Percentiles rank a stretch among this genome's conserved stretches.
Conservation (phyloP, 495 filamentous ascomycete genomes). For the Hypoxylon intermedium region DNA sequence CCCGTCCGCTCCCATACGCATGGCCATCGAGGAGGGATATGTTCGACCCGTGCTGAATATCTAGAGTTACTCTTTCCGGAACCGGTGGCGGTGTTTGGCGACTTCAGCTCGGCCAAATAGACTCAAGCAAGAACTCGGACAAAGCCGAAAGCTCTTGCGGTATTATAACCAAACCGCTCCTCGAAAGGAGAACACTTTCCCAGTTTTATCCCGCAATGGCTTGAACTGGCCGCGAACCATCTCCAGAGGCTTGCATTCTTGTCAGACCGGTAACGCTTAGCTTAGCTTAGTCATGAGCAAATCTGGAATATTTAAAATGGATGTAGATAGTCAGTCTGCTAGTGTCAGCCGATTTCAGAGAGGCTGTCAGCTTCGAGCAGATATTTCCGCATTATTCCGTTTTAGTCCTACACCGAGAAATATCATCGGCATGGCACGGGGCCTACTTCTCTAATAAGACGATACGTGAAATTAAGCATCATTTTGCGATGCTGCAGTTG, state of each 20-base stretch:
- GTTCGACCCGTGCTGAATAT: background rate
- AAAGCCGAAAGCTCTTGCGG: conserved; percentile 17
- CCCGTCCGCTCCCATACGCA: conserved; percentile 21
- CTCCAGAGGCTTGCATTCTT: conserved; percentile 11
- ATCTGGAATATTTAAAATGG: background rate
- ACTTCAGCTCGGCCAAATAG: conserved; percentile 32
- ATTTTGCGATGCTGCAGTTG: background rate
- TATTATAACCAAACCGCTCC: conserved; percentile 11
- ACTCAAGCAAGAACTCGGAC: conserved; percentile 2
- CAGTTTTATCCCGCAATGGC: conserved; percentile 21
- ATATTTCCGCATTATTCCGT: conserved; percentile 14
- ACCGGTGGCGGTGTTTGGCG: conserved; percentile 14
- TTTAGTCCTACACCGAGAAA: conserved; percentile 2
- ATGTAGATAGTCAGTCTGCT: conserved; percentile 1
- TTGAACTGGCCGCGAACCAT: conserved; percentile 27
- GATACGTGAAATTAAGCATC: conserved; percentile 7
- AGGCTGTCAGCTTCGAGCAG: background rate
- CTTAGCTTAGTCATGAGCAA: conserved; percentile 28
- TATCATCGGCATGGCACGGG: background rate
- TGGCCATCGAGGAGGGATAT: conserved; percentile 3
- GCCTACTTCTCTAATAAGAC: background rate
- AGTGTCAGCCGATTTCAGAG: conserved; percentile 9
- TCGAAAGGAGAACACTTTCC: conserved; percentile 5
- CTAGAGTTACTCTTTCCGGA: conserved; percentile 22
- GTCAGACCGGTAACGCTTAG: background rate